phyloP scores from a whole-genome alignment of 2,329 filamentous ascomycete species.

The Mycocentrospora acerina region DNA sequence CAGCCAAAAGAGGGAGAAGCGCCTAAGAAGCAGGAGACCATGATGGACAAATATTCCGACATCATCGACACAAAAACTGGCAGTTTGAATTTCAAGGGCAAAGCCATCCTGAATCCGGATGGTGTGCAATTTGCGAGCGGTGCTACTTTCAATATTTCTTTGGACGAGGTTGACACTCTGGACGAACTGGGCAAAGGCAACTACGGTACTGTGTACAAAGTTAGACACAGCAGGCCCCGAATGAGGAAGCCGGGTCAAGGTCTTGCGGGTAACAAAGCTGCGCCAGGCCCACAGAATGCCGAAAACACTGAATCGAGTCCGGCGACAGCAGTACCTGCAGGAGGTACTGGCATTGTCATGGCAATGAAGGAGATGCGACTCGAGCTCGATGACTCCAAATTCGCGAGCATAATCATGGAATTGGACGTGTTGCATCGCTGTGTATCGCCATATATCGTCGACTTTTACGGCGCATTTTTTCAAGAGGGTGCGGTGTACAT shows the following conservation, averaged over 20 bases:
- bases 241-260: slow-evolving; percentile 63
- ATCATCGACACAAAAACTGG: slow-evolving; percentile 91
- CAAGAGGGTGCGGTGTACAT: slow-evolving; percentile 99
- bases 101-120: slow-evolving; percentile 82
- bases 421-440: slow-evolving; percentile 94
- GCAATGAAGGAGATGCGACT: slow-evolving; percentile 99
- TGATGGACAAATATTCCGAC: slow-evolving; percentile 71
- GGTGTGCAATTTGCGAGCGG: slow-evolving; percentile 93
- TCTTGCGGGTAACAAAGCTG: slow-evolving; percentile 58
- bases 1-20: slow-evolving; percentile 15
- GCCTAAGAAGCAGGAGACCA: slow-evolving; percentile 39
- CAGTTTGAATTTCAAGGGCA: slow-evolving; percentile 88
- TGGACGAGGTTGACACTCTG: slow-evolving; percentile 91
- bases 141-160: slow-evolving; percentile 85
- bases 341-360: slow-evolving; percentile 79
- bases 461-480: slow-evolving; percentile 98
- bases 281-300: slow-evolving; percentile 37
- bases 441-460: slow-evolving; percentile 92
- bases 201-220: slow-evolving; percentile 97
- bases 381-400: slow-evolving; percentile 94
- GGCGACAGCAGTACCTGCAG: slow-evolving; percentile 36
- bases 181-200: slow-evolving; percentile 97
- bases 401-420: slow-evolving; percentile 96
- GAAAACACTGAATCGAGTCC: slow-evolving; percentile 40
- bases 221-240: slow-evolving; percentile 75